Evolutionary conservation across 345 rosid species (phyloP).

Genomic region (Abelmoschus esculentus): DNA sequence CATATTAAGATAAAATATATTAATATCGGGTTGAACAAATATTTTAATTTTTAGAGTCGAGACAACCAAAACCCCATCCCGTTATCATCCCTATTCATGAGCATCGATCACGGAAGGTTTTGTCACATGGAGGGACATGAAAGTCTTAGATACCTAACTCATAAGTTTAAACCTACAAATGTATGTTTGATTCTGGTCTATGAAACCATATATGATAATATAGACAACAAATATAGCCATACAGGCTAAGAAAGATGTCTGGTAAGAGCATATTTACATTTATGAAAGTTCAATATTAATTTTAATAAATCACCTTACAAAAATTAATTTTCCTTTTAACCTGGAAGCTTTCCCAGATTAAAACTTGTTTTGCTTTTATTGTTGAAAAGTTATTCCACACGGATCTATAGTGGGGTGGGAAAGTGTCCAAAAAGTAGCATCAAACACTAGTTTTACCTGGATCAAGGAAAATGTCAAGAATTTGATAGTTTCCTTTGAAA

Average conservation of each 20-base stretch:
- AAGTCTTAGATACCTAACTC: constrained; percentile 2
- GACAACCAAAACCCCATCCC: too few relatives aligned
- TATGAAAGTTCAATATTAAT: neutral
- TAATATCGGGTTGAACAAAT: too few relatives aligned
- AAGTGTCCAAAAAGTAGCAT: neutral
- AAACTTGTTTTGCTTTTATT: neutral
- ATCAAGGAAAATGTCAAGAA: neutral
- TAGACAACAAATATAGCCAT: neutral
- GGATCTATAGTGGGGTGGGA: constrained; percentile 1
- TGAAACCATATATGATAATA: neutral
- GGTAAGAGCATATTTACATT: neutral
- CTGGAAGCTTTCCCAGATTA: neutral
- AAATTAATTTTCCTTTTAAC: neutral
- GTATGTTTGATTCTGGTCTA: neutral
- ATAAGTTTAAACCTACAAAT: neutral
- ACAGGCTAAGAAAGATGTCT: neutral
- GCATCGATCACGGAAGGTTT: constrained; percentile 4
- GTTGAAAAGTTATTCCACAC: constrained; percentile 7
- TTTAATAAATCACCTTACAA: neutral
- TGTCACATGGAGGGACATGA: neutral
- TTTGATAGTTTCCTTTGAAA: neutral
- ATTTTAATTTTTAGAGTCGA: too few relatives aligned
- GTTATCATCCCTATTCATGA: neutral
- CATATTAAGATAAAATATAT: too few relatives aligned
- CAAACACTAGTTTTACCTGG: neutral